Evolutionary conservation across 2,329 filamentous ascomycete species (phyloP).

Genomic region (Ceratocystis diversiconidia): DNA sequence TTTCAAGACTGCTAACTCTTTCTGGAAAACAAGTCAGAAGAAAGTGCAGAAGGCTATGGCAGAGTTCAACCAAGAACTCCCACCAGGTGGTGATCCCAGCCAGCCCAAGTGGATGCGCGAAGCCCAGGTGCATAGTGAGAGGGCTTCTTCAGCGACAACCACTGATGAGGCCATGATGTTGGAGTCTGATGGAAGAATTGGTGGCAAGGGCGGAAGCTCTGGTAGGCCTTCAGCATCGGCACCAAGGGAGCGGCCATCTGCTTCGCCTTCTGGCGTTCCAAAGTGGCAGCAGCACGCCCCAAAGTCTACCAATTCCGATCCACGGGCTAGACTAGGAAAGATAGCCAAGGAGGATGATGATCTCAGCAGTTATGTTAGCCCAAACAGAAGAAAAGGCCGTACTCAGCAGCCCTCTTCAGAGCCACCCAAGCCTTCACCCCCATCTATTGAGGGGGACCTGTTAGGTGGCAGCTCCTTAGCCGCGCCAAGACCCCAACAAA

Average conservation of each 20-base stretch:
- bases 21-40: conserved; percentile 93
- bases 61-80: conserved; percentile 56
- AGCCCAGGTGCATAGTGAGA: conserved; percentile 35
- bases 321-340: conserved; percentile 47
- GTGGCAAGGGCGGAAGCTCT: conserved; percentile 5
- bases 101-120: conserved; percentile 96
- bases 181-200: conserved; percentile 49
- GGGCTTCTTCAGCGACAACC: conserved; percentile 25
- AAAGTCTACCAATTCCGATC: conserved; percentile 24
- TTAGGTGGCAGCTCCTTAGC: conserved; percentile 34
- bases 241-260: conserved; percentile 28
- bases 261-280: conserved; percentile 29
- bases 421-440: conserved; percentile 26
- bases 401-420: conserved; percentile 35
- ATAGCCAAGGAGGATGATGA: conserved; percentile 66
- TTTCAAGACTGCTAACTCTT: conserved; percentile 83
- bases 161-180: conserved; percentile 71
- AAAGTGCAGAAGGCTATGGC: conserved; percentile 83
- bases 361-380: conserved; percentile 74
- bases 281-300: conserved; percentile 37
- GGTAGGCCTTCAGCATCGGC: neutral
- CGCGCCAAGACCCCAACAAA: conserved; percentile 26
- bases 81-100: conserved; percentile 41
- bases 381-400: conserved; percentile 62
- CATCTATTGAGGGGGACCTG: conserved; percentile 45